Percentiles rank a stretch among this genome's conserved stretches.
These are phyloP conservation scores for Leptographium radiaticola DNA, from an alignment of 2,329 filamentous ascomycete genomes.

Conservation along the genomic window DNA sequence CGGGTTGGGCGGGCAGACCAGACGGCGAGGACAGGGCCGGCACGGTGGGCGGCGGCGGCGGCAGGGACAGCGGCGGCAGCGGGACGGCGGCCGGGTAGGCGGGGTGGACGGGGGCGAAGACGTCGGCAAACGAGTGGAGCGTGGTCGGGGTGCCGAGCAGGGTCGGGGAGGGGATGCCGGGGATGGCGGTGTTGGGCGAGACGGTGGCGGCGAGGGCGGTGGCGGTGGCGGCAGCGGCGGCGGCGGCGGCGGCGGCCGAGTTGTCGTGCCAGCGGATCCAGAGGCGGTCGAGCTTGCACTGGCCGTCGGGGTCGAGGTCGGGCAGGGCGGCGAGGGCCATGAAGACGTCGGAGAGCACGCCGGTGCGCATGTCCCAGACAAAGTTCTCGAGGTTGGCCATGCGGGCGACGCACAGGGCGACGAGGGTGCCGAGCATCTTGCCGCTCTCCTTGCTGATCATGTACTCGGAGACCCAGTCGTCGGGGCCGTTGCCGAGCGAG, in stretches of 20 bases:
- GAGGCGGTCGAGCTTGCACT: conserved; percentile 55
- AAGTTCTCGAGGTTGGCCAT: conserved; percentile 76
- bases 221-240: conserved; percentile 13
- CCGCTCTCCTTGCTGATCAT: conserved; percentile 71
- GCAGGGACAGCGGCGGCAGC: neutral
- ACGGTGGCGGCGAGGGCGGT: neutral
- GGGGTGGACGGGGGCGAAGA: too few relatives aligned
- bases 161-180: too few relatives aligned
- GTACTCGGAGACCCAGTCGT: conserved; percentile 70
- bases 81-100: too few relatives aligned
- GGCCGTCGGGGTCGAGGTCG: conserved; percentile 42
- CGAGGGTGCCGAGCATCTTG: conserved; percentile 78
- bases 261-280: conserved; percentile 83
- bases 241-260: conserved; percentile 26
- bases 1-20: neutral
- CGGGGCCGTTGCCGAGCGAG: conserved; percentile 69
- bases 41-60: neutral
- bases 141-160: too few relatives aligned
- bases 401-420: conserved; percentile 63
- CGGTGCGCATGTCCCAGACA: conserved; percentile 82
- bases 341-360: conserved; percentile 70
- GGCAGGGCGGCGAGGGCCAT: conserved; percentile 61
- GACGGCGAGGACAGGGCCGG: neutral
- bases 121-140: too few relatives aligned
- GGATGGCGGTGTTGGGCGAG: too few relatives aligned